Evolutionary conservation across 495 filamentous ascomycete genomes (phyloP).

Genomic region (Xylaria longipes): DNA sequence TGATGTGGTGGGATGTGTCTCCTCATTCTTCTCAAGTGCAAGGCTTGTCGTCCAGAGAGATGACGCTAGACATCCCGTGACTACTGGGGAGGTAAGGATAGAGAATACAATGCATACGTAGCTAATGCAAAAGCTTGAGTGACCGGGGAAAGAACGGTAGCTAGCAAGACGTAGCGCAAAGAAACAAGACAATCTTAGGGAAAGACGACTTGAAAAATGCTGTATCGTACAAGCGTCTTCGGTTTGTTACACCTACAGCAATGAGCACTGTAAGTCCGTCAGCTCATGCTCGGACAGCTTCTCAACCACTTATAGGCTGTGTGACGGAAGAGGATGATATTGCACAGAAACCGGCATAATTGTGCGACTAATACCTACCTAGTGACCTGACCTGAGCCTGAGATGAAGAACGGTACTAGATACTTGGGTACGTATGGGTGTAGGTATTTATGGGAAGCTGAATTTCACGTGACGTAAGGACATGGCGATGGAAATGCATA

Average conservation of each 20-base stretch:
- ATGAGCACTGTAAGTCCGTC: neutral
- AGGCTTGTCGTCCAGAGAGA: neutral
- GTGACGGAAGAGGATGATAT: neutral
- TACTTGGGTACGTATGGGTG: neutral
- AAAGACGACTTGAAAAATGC: neutral
- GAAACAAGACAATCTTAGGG: neutral
- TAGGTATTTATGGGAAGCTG: neutral
- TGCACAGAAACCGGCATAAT: neutral
- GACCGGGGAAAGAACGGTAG: neutral
- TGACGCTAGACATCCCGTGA: neutral
- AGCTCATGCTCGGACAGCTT: neutral
- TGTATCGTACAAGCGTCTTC: neutral
- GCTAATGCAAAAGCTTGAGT: neutral
- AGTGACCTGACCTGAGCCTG: neutral
- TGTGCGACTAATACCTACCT: neutral
- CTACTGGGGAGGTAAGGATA: neutral
- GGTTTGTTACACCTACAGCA: neutral
- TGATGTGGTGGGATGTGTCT: neutral
- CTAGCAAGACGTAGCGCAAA: neutral
- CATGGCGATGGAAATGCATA: neutral
- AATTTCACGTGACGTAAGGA: slow-evolving; percentile 1
- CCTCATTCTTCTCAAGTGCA: neutral
- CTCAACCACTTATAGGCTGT: neutral
- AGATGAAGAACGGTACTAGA: neutral
- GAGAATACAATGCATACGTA: neutral